phyloP scores from a whole-genome alignment of 1,284 basidiomycete genomes.

The Termitomyces sp. region DNA sequence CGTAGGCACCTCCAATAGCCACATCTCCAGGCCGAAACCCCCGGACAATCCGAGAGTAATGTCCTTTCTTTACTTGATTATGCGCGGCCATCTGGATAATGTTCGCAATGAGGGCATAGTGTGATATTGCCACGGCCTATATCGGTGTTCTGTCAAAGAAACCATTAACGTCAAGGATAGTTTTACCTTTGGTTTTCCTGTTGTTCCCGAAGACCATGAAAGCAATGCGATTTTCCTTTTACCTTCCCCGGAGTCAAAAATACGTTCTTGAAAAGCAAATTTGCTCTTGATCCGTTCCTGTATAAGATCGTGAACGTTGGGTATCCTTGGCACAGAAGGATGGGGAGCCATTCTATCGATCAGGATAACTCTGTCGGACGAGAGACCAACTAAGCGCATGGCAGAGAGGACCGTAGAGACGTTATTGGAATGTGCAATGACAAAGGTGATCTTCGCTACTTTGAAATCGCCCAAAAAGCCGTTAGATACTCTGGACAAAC shows the following conservation, averaged over 20 bases:
- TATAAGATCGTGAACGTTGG: conserved; percentile 33
- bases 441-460: conserved; percentile 44
- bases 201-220: conserved; percentile 66
- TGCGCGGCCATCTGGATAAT: conserved; percentile 52
- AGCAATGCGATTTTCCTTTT: conserved; percentile 56
- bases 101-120: conserved; percentile 56
- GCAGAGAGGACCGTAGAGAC: conserved; percentile 50
- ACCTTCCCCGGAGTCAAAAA: conserved; percentile 33
- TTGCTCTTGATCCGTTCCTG: conserved; percentile 27
- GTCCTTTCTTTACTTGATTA: conserved; percentile 36
- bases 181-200: conserved; percentile 36
- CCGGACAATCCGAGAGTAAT: conserved; percentile 29
- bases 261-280: conserved; percentile 30
- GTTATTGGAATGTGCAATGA: conserved; percentile 55
- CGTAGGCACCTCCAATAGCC: conserved; percentile 34
- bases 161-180: neutral
- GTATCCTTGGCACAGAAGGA: conserved; percentile 18
- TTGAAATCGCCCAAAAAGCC: conserved; percentile 61
- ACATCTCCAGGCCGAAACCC: conserved; percentile 53
- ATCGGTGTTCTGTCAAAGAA: conserved; percentile 9
- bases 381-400: conserved; percentile 48
- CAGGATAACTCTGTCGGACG: conserved; percentile 46
- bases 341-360: conserved; percentile 20
- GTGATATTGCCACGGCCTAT: conserved; percentile 62
- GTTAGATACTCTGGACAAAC: conserved; percentile 57